These are phyloP conservation scores for Boletus coccyginus DNA, from an alignment of 768 basidiomycete species.

Conservation along the genomic window DNA sequence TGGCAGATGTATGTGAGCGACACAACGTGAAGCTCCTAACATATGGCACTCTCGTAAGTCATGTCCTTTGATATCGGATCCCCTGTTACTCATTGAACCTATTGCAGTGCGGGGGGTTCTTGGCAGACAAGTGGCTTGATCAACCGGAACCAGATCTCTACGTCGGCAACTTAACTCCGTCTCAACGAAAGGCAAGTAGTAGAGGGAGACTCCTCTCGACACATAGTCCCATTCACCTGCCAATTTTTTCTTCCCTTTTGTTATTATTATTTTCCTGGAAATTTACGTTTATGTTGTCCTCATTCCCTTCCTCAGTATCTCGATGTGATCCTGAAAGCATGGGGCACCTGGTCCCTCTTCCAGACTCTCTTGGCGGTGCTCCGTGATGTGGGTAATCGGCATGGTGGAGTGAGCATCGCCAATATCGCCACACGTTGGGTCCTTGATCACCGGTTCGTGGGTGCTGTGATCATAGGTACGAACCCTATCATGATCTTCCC, in stretches of 20 bases:
- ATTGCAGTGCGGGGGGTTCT: conserved; percentile 76
- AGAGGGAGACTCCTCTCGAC: background rate
- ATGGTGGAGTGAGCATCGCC: conserved; percentile 64
- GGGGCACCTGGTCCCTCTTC: conserved; percentile 79
- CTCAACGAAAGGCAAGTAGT: conserved; percentile 68
- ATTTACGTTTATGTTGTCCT: background rate
- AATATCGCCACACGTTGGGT: conserved; percentile 85
- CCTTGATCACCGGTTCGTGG: conserved; percentile 72
- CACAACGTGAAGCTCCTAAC: conserved; percentile 74
- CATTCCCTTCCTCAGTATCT: conserved; percentile 56
- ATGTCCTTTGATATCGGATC: background rate
- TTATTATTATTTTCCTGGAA: background rate
- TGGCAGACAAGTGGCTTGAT: conserved; percentile 73
- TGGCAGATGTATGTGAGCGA: conserved; percentile 73
- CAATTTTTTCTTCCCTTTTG: background rate
- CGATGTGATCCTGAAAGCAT: conserved; percentile 75
- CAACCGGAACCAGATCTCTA: conserved; percentile 71
- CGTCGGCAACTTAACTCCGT: conserved; percentile 65
- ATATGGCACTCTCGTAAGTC: conserved; percentile 74
- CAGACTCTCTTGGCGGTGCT: conserved; percentile 61
- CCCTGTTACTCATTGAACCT: conserved; percentile 1
- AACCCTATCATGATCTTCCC: conserved; percentile 1
- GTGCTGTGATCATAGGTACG: conserved; percentile 74
- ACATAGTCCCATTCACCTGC: background rate
- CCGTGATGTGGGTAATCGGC: conserved; percentile 62